These are phyloP conservation scores for Hypoxylon intermedium DNA, from an alignment of 495 filamentous ascomycete species.

Conservation along the genomic window DNA sequence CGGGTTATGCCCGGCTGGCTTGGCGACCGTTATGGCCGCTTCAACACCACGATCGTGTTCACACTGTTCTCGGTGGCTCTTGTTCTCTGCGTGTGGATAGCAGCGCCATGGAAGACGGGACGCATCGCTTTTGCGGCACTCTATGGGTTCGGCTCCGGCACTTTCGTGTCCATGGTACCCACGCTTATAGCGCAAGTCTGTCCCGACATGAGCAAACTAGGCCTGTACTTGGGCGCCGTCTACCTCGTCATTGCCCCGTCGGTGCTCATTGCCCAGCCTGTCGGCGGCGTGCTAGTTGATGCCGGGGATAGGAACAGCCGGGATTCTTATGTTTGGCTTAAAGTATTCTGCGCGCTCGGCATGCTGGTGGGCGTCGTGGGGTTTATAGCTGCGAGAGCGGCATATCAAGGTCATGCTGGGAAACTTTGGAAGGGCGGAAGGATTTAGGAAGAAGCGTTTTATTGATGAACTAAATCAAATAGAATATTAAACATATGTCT, in stretches of 20 bases:
- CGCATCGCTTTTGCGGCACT: conserved; percentile 66
- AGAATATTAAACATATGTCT: not conserved
- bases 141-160: conserved; percentile 61
- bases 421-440: not conserved
- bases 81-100: conserved; percentile 68
- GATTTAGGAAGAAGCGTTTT: not conserved
- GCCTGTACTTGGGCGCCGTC: conserved; percentile 29
- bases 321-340: conserved; percentile 15
- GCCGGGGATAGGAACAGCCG: conserved; percentile 1
- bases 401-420: not conserved
- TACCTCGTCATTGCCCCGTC: conserved; percentile 21
- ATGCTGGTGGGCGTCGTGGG: conserved; percentile 3
- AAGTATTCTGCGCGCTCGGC: conserved; percentile 9
- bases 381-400: not conserved
- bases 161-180: conserved; percentile 34
- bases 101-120: conserved; percentile 53
- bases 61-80: conserved; percentile 59
- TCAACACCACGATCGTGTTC: conserved; percentile 63
- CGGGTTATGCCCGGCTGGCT: conserved; percentile 65
- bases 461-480: not conserved
- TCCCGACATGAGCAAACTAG: conserved; percentile 28
- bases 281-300: conserved; percentile 12
- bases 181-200: conserved; percentile 37
- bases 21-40: conserved; percentile 68
- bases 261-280: conserved; percentile 14